Percentiles rank a stretch among this genome's conserved stretches.
Conservation (phyloP, 2,329 filamentous ascomycete species). For the Penicillium sclerotiorum region DNA sequence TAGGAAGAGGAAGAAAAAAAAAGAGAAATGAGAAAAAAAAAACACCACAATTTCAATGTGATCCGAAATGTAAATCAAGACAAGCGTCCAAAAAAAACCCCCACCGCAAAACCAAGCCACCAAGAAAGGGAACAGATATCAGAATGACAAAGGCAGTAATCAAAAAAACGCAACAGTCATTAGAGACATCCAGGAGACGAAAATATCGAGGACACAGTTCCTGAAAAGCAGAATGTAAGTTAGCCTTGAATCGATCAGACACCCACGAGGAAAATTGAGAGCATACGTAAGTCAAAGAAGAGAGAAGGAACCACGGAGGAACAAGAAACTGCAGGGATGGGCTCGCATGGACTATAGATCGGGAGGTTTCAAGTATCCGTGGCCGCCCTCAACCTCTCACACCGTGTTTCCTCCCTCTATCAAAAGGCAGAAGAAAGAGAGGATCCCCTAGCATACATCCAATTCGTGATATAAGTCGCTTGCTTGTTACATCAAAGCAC, state of each 20-base stretch:
- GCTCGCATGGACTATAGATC: too few relatives aligned
- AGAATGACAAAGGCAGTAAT: not conserved
- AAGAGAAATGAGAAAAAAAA: constrained; percentile 1
- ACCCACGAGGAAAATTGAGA: too few relatives aligned
- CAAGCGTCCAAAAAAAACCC: not conserved
- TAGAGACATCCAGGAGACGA: not conserved
- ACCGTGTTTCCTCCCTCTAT: not conserved
- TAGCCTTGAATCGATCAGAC: not conserved
- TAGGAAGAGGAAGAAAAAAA: too few relatives aligned
- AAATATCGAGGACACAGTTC: not conserved
- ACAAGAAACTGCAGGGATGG: too few relatives aligned
- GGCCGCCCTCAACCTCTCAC: too few relatives aligned
- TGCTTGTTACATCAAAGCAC: constrained; percentile 73
- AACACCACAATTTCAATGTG: constrained; percentile 25
- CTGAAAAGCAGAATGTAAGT: constrained; percentile 1
- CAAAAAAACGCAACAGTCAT: not conserved
- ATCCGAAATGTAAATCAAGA: constrained; percentile 5
- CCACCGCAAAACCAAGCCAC: constrained; percentile 16
- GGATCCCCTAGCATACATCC: constrained; percentile 8
- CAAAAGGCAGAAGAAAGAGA: constrained; percentile 1
- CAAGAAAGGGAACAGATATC: constrained; percentile 6
- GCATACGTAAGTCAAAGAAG: not conserved
- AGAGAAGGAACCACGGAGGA: not conserved
- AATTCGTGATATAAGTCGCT: not conserved
- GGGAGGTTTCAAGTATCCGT: too few relatives aligned